phyloP scores from a whole-genome alignment of 176 grass and related monocot genomes.

The Carex parvula region DNA sequence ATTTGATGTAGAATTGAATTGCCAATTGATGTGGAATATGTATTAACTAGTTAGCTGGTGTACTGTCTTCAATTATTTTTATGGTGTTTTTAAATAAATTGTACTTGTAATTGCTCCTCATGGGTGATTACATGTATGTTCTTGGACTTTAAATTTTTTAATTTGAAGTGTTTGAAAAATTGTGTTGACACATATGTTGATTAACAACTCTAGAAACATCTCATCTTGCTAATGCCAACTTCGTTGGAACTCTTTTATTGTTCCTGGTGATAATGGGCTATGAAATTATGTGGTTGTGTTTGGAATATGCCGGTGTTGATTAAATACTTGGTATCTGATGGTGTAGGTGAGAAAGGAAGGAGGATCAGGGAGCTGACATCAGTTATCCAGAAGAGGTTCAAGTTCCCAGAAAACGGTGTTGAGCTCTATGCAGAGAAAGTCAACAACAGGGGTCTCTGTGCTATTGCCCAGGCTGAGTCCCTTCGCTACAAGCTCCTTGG shows the following conservation, averaged over 20 bases:
- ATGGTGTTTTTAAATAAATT: neutral
- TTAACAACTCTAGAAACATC: neutral
- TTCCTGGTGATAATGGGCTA: neutral
- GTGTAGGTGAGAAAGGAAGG: slow-evolving; percentile 47
- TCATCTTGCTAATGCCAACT: neutral
- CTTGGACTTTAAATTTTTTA: neutral
- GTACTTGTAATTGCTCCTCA: neutral
- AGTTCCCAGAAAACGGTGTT: slow-evolving; percentile 71
- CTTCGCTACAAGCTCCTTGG: slow-evolving; percentile 79
- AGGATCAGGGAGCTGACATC: slow-evolving; percentile 78
- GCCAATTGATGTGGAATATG: neutral
- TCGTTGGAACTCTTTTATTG: neutral
- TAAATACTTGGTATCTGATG: neutral
- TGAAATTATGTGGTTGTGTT: neutral
- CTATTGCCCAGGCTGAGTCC: slow-evolving; percentile 73
- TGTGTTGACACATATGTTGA: neutral
- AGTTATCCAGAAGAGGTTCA: slow-evolving; percentile 79
- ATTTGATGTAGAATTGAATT: neutral
- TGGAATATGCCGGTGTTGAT: neutral
- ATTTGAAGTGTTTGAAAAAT: neutral
- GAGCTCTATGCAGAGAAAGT: slow-evolving; percentile 82
- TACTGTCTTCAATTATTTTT: neutral
- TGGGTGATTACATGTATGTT: neutral
- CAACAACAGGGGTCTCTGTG: slow-evolving; percentile 71
- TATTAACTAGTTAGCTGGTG: neutral